Evolutionary conservation across 2,329 filamentous ascomycete genomes (phyloP), one percentile per base, ranked within the genome.

Genomic region (Pyrenophora teres): DNA sequence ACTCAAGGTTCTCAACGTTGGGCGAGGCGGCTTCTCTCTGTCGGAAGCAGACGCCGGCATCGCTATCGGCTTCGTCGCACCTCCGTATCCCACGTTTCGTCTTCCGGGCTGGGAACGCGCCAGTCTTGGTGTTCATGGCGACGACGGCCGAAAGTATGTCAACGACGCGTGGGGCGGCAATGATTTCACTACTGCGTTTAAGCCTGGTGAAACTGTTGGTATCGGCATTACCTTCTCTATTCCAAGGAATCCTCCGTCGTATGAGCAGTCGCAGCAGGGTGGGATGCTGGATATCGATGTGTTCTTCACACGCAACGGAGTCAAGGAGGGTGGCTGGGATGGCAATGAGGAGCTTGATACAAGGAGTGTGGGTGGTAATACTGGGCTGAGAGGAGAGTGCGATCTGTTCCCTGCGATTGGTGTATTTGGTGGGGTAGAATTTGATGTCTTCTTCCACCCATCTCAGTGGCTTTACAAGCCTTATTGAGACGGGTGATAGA

Each of bases 51-150:
- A 81, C 12, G 80, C 80, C 4, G 81, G 82, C 33, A 76, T 92
- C 1, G 87, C 85, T 0, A 68, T 93, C 8, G 90, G 90, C 8
- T 91, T 86, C 70, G 76, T 82, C 0, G 89, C 88, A 1, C 82
- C 87, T 40, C 90, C 90, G 6, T 93, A 92, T 67, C 90, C 90
- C 6, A 79, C 81, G 0, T 93, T 90, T 77, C 82, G 90, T 6
- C 81, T 92, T 53, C 90, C 90, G 0, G 90, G 90, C 2, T 93
- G 89, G 90, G 87, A 94, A 68, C 82, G 89, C 30, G 89, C 83
- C 15, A 87, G 84, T 57, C 66, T 92, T 12, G 90, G 80, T 1
- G 84, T 93, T n/a, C 90, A 93, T 69, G 86, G 87, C 40, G 90
- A 93, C 70, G 90, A 93, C 70, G 90, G 90, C 0, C 81, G 87